Conservation (phyloP, 2,329 filamentous ascomycete genomes). For the Fusarium fracticaudum region DNA sequence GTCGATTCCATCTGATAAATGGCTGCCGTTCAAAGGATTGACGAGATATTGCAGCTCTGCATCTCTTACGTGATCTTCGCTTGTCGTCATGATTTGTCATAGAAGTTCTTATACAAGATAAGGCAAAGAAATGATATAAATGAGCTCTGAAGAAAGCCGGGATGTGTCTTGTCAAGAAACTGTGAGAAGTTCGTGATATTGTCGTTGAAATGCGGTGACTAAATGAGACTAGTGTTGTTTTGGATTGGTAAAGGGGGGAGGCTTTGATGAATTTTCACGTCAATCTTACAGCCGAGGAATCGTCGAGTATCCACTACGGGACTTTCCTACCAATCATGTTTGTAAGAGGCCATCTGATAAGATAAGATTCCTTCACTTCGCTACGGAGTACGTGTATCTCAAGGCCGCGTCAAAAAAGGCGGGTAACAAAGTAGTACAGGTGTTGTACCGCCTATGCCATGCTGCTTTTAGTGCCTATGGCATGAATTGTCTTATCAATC, state of each 20-base stretch:
- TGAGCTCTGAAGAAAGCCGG: accelerated
- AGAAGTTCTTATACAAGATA: accelerated
- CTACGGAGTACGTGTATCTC: too few relatives aligned
- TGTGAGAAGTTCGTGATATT: neutral
- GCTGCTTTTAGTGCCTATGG: neutral
- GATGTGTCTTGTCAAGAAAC: neutral
- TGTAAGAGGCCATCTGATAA: neutral
- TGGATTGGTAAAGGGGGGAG: constrained; percentile 4
- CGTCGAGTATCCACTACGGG: neutral
- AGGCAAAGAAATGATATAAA: accelerated
- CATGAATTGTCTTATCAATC: accelerated
- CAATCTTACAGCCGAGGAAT: neutral
- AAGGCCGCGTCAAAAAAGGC: accelerated
- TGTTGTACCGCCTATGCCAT: accelerated
- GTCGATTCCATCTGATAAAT: constrained; percentile 13
- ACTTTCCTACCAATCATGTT: neutral
- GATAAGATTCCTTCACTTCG: neutral
- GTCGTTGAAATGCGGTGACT: constrained; percentile 15
- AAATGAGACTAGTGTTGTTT: constrained; percentile 11
- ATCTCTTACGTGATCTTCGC: neutral
- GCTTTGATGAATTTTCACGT: constrained; percentile 6
- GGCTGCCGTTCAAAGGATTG: neutral
- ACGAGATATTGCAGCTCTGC: neutral
- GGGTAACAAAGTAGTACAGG: too few relatives aligned
- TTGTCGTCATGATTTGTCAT: neutral